Evolutionary conservation across 1,284 basidiomycete genomes (phyloP), one percentile per base, ranked within the genome.

Genomic region (Cutaneotrichosporon cavernicola): DNA sequence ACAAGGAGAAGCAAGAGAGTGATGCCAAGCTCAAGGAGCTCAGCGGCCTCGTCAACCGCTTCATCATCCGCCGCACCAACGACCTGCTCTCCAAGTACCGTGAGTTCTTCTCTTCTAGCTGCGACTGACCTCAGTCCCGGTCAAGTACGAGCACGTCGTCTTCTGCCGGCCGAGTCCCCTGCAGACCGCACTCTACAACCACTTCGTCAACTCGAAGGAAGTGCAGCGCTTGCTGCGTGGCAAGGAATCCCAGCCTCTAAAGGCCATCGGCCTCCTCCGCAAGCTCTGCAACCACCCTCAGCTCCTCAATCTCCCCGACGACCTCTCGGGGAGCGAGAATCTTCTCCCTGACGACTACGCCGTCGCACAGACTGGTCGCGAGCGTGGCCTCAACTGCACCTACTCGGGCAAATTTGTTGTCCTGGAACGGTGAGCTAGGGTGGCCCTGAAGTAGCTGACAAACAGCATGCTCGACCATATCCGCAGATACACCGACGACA

Each of bases 141-240:
- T 99, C 82, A 99, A 99, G 79, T 97, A 99, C 82, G 96, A 99
- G 80, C 94, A 98, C 68, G 97, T 99, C 69, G 97, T 99, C 1
- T 99, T 99, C 81, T 98, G 96, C 80, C 85, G 87, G 56, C 86
- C 94, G 16, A 95, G 93, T 1, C 84, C 89, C 3, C 90, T 99
- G 73, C 96, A 99, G 75, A 83, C 94, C 6, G 85, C 89, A 1
- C 83, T 99, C 4, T 99, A 99, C 80, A 88, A 89, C 47, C 85
- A 92, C 53, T 99, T 99, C 76, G 96, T 97, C 69, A 89, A 89
- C 4, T 97, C 95, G 8, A 93, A 95, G 11, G 92, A 94, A 73
- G 97, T 97, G 72, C 92, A 93, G 76, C 90, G 90, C 16, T 83
- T 98, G 18, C 85, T 99, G 4, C 89, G 91, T 22, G 97, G 97